These are phyloP conservation scores for Vaccinium darrowii DNA, from an alignment of 148 eudicot species.

Conservation along the genomic window DNA sequence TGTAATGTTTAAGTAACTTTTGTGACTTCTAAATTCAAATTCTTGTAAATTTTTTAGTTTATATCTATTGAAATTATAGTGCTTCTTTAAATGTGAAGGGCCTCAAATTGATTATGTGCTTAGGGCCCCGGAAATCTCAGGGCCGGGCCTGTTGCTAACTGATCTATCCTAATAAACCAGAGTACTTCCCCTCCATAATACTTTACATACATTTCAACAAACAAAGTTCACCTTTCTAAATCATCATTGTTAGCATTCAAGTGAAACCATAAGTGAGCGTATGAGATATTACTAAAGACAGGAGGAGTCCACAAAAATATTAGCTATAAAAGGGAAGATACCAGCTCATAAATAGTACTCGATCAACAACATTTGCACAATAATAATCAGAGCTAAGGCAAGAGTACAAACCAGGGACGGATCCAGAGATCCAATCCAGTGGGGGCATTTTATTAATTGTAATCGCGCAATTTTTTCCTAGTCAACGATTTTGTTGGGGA, in stretches of 20 bases:
- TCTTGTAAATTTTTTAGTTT: too few relatives aligned
- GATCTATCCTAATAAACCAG: slow-evolving; percentile 12
- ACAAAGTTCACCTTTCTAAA: background rate
- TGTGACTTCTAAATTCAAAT: too few relatives aligned
- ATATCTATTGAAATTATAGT: too few relatives aligned
- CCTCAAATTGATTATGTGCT: too few relatives aligned
- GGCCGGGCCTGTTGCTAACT: too few relatives aligned
- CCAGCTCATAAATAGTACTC: background rate
- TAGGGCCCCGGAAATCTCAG: too few relatives aligned
- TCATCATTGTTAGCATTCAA: background rate
- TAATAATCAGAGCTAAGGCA: slow-evolving; percentile 10
- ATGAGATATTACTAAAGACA: background rate
- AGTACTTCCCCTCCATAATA: background rate
- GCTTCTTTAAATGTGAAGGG: too few relatives aligned
- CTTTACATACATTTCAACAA: background rate
- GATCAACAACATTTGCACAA: slow-evolving; percentile 5
- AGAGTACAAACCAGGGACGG: background rate
- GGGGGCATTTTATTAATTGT: too few relatives aligned
- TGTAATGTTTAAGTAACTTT: too few relatives aligned
- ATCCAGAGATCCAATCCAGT: too few relatives aligned
- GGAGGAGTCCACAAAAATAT: background rate
- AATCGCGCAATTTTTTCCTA: too few relatives aligned
- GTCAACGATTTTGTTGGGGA: too few relatives aligned
- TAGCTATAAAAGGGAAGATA: background rate
- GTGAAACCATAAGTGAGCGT: background rate